Evolutionary conservation across 129 eudicot species (phyloP), one percentile per base, ranked within the genome.

Genomic region (Erigeron canadensis): DNA sequence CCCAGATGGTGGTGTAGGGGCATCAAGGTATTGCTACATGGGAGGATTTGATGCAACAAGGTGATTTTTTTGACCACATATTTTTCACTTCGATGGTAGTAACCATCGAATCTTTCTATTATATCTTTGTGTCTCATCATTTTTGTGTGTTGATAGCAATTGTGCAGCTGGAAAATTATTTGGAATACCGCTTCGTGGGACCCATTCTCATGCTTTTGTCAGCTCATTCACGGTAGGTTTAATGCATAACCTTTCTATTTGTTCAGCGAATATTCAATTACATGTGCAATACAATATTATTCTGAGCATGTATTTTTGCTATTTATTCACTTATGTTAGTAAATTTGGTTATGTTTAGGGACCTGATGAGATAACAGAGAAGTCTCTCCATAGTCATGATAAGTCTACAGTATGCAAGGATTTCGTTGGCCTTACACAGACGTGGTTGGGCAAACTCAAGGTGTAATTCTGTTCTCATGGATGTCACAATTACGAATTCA

Each of bases 41-140:
- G 98, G 98, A 80, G 98, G 98, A 65, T 93, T 93, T 79, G 98
- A 93, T 82, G 98, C 96, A 34, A 93, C 98, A 68, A 93, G 98
- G 98, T 93, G 68, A 79, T 67, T 65, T n/a, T 74, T 6, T 63
- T 46, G 37, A 68, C 72, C 23, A 7, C 22, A 40, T 63, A 68
- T 73, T 53, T 53, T 17, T 4, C 58, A 53, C 3, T 53, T 53
- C 16, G 58, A 53, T 53, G 58, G 10, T 53, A 53, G 23, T 65
- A 41, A 69, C 44, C 63, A 16, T 56, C 19, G 42, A 37, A 40
- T 44, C 54, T 7, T 73, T 64, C 34, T 72, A 2, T 53, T 22
- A 39, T 22, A 37, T 17, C 44, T 28, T 65, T 67, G 70, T 48
- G 46, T 23, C 65, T 83, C 17, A 10, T 56, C 19, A 19, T 21